These are phyloP conservation scores for Nothophytophthora sp. DNA, from an alignment of 352 stramenopile species.

Conservation along the genomic window DNA sequence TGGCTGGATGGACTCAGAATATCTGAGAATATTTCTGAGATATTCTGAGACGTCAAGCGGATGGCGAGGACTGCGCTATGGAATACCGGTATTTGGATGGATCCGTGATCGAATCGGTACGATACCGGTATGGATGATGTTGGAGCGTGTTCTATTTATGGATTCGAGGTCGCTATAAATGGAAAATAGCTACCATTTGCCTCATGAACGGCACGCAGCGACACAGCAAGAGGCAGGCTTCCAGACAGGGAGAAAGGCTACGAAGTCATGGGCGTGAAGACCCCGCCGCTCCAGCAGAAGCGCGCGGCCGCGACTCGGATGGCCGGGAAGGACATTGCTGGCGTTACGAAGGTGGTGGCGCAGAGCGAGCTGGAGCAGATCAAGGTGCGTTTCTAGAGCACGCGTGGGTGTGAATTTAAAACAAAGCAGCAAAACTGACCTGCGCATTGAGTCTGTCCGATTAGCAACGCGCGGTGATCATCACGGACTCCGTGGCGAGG, in stretches of 20 bases:
- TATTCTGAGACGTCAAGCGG: no score
- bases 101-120: no score
- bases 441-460: neutral
- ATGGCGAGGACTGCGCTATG: no score
- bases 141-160: conserved; percentile 16
- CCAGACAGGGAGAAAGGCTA: no score
- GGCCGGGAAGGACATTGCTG: conserved; percentile 62
- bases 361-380: conserved; percentile 44
- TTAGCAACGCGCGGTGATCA: conserved; percentile 55
- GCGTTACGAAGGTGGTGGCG: conserved; percentile 39
- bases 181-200: conserved; percentile 20
- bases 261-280: conserved; percentile 25
- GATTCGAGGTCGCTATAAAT: conserved; percentile 11
- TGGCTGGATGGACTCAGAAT: no score
- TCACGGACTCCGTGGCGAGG: conserved; percentile 50
- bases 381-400: conserved; percentile 45
- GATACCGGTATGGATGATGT: conserved; percentile 4
- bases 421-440: neutral
- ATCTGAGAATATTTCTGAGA: no score
- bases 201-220: neutral
- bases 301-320: conserved; percentile 46
- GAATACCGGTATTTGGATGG: no score
- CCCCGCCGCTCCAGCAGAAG: conserved; percentile 8
- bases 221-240: no score
- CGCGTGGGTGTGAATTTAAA: no score